Base-by-base conservation (phyloP, 345 rosid genomes). In the Salix udensis region DNA sequence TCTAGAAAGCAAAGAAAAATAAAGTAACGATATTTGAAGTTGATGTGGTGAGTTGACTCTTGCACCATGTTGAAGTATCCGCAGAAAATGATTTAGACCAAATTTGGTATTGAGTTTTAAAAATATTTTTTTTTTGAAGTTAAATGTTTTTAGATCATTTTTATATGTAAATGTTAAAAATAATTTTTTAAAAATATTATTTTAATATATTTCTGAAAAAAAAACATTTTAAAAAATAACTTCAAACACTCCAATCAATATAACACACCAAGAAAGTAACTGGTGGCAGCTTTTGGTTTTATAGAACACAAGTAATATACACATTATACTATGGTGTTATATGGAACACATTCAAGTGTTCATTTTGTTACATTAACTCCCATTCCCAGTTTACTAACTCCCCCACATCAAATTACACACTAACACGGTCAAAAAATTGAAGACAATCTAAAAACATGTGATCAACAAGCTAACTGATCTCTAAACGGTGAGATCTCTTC, bases 401-500 rank as follows among this genome's bases (percentile, higher is more conserved):
- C 34, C 34, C 48, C 69, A 34, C 69, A 7, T 3, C 6, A 14
- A 4, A 30, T 26, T 65, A 18, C 13, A 71, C 74, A 50, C 46
- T 5, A 24, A 11, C 26, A 18, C 3, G 4, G n/a, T 1, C 7
- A 19, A 55, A 55, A 34, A 34, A 42, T 14, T 5, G 30, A 40
- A 44, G 64, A 65, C 0, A 1, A 3, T 2, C 12, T 55, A 1
- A 55, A 23, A 72, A 37, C 15, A 21, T 3, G 36, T n/a, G 3
- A 42, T 76, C 75, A 91, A 64, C 90, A 91, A 11, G 92, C 90
- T 76, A 89, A 48, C 71, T 87, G 94, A 78, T 96, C 88, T 78
- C 93, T 85, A 62, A 85, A 81, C 8, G 90, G 80, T 28, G 94
- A 91, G 24, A 94, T 94, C 86, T 92, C 92, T 79, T 96, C 97